Evolutionary conservation across 768 basidiomycete species (phyloP), one percentile per base, ranked within the genome.

Genomic region (Mycena galericulata): DNA sequence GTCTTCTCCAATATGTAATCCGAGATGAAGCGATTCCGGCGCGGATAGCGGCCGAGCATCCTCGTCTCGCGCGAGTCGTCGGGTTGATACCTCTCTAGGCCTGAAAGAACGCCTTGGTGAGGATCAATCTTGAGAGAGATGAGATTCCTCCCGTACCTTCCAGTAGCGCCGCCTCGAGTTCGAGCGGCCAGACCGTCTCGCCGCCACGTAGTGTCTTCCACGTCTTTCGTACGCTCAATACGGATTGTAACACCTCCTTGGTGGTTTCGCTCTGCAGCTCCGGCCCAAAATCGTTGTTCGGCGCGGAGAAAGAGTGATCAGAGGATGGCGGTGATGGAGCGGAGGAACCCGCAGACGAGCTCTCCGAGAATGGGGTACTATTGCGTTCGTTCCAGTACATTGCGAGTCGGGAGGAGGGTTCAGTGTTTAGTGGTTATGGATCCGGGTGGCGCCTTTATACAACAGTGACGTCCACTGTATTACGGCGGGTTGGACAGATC

Each of bases 151-250:
- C 15, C 17, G 40, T 67, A 91, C 92, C 92, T 85, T 92, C 89
- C 46, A 94, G 85, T 73, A 93, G 82, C 38, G 90, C 90, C 34
- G 89, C 91, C 81, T 94, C 92, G 59, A 94, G 87, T 71, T 90
- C 86, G 17, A 90, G 90, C 50, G 92, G 92, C 92, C 92, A 93
- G 24, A 93, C 92, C 9, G 90, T 85, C 74, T 93, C 92, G 30
- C 88, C 87, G 51, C 90, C 91, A 74, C 87, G 86, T 34, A 89
- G 77, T 1, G 90, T 92, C 74, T 92, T 92, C 90, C 91, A 93
- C 72, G 86, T 89, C 78, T 92, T 92, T 66, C 92, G 87, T 46
- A 86, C 86, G 68, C 84, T 87, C 69, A 91, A 85, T 65, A 93
- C 89, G 54, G 87, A 87, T 75, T 88, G 84, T 76, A 91, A 86